Evolutionary conservation across 2,329 filamentous ascomycete genomes (phyloP).

Genomic region (Apiospora rasikravindrae): DNA sequence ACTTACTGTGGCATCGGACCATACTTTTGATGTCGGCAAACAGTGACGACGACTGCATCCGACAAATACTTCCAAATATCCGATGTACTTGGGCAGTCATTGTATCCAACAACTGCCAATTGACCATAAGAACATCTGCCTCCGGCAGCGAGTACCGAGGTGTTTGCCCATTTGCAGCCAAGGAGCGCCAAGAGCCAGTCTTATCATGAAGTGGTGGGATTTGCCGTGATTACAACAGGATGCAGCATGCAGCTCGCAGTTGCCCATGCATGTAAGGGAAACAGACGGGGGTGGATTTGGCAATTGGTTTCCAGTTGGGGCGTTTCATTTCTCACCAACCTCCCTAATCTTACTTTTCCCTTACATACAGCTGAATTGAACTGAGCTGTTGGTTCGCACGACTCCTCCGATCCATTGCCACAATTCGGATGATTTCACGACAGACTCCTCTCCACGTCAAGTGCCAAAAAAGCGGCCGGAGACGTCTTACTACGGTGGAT

Average conservation of each 20-base stretch:
- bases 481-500: slow-evolving; percentile 2
- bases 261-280: slow-evolving; percentile 12
- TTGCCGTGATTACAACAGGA: slow-evolving; percentile 3
- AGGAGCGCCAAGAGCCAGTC: not conserved
- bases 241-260: not conserved
- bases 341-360: not conserved
- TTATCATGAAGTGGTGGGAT: slow-evolving; percentile 1
- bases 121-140: not conserved
- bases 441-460: not conserved
- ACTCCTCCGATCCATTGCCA: not conserved
- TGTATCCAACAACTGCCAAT: not conserved
- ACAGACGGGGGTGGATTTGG: not conserved
- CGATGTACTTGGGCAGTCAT: not conserved
- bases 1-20: not conserved
- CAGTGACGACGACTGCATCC: not conserved
- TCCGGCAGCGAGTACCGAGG: not conserved
- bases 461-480: not conserved
- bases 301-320: not conserved
- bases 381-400: not conserved
- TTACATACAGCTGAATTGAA: not conserved
- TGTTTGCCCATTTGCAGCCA: not conserved
- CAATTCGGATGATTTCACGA: not conserved
- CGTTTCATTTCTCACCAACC: not conserved
- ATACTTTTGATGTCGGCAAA: not conserved
- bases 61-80: not conserved